These are phyloP conservation scores for Lachnellula cervina DNA, from an alignment of 2,329 filamentous ascomycete species.

Conservation along the genomic window DNA sequence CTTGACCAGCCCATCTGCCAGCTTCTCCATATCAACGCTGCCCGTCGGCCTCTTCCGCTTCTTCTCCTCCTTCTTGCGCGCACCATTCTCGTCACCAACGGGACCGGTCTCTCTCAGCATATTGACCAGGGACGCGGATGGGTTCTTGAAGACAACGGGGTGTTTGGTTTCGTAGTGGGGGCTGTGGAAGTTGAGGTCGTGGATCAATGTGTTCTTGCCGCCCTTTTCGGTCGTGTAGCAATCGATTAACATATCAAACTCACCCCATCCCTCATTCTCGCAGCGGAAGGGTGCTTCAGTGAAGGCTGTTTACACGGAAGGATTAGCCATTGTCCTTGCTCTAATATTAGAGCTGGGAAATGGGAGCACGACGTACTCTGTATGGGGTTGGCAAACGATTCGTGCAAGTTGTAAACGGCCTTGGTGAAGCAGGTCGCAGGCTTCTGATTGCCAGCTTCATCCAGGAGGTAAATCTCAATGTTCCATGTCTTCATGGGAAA, in stretches of 20 bases:
- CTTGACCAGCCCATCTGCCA: constrained; percentile 85
- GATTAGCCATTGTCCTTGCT: constrained; percentile 4
- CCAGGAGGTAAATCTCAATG: constrained; percentile 77
- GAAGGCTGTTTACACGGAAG: constrained; percentile 52
- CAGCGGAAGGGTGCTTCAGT: constrained; percentile 83
- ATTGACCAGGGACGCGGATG: constrained; percentile 77
- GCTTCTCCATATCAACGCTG: constrained; percentile 86
- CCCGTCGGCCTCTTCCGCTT: constrained; percentile 68
- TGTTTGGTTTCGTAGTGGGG: constrained; percentile 80
- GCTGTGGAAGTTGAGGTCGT: constrained; percentile 88
- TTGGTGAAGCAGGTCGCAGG: constrained; percentile 85
- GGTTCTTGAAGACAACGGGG: constrained; percentile 83
- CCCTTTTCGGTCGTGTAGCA: constrained; percentile 81
- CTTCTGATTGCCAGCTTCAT: constrained; percentile 80
- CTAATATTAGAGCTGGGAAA: background rate
- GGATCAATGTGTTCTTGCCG: constrained; percentile 70
- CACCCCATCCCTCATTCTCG: constrained; percentile 94
- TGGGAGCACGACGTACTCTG: constrained; percentile 61
- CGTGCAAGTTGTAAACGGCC: constrained; percentile 88
- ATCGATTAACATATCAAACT: constrained; percentile 91
- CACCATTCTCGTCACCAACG: constrained; percentile 69
- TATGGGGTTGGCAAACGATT: constrained; percentile 80
- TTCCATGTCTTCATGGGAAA: constrained; percentile 93
- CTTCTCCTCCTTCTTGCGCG: constrained; percentile 53
- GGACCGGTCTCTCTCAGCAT: constrained; percentile 78